Evolutionary conservation across 805 yeast species (phyloP), one percentile per base, ranked within the genome.

Genomic region (Spathaspora girioi): DNA sequence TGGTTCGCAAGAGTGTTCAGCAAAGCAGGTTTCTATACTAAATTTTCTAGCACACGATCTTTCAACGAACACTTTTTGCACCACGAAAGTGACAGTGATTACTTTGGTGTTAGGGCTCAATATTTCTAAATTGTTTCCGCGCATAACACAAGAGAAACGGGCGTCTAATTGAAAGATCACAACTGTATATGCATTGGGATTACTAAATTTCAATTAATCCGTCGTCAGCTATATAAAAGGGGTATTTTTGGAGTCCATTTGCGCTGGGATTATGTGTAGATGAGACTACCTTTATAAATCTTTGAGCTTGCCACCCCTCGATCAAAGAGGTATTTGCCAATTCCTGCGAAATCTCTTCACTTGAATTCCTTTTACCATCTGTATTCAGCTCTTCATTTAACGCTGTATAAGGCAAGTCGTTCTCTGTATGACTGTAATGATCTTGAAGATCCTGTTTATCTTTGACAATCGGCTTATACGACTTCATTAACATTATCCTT

Each of bases 401-500:
- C 12, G 50, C 47, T 9, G 50, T 47, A 45, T 49, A 58, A 12
- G 58, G 49, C 11, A 59, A 18, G 2, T 56, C 63, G 2, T 58
- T 50, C 14, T 59, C 60, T 9, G 59, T 23, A n/a, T 46, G 20
- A 31, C 32, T 44, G 12, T 14, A 19, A 14, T 26, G n/a, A 7
- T 35, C 29, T 32, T 11, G 8, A 45, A 35, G 5, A 43, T 29
- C 49, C 23, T 27, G 2, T 29, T 46, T 35, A 31, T 19, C 46
- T 19, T 55, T 52, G 9, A 65, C 12, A 6, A 49, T 29, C 4
- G 73, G 73, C 38, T 54, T 56, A 49, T 70, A 70, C 6, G 61
- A 46, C 49, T 70, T 70, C 62, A 57, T 58, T 3, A 70, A 52
- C 49, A 68, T 48, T 5, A 70, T 56, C 38, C 70, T 53, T 14